phyloP scores from a whole-genome alignment of 306 rosid species.

The Casuarina glauca region DNA sequence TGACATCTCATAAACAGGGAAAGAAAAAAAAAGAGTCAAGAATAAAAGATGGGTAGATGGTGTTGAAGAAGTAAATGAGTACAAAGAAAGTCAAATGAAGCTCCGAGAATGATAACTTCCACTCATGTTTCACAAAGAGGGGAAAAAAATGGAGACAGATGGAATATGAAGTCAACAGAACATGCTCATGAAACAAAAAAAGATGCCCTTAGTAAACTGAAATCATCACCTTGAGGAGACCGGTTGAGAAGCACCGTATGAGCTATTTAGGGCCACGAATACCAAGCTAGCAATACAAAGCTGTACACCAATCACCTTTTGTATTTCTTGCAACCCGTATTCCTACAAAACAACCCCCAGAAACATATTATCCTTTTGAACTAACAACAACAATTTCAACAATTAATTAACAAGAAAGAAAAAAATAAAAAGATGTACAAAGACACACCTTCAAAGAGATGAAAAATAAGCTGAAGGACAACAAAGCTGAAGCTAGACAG shows the following conservation, averaged over 20 bases:
- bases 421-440: background rate
- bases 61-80: background rate
- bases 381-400: background rate
- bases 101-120: conserved; percentile 6
- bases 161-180: background rate
- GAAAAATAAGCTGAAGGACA: conserved; percentile 73
- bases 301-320: conserved; percentile 57
- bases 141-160: background rate
- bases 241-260: conserved; percentile 53
- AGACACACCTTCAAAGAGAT: conserved; percentile 49
- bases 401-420: background rate
- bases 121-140: background rate
- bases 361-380: background rate
- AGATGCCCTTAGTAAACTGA: background rate
- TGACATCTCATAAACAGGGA: background rate
- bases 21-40: background rate
- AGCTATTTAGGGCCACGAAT: conserved; percentile 60
- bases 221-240: conserved; percentile 58
- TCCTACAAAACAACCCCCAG: conserved; percentile 47
- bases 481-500: conserved; percentile 67
- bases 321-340: conserved; percentile 55
- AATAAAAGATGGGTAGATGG: background rate
- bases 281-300: conserved; percentile 65
- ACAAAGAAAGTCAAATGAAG: background rate
- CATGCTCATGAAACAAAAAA: conserved; percentile 2